Base-by-base conservation (phyloP, 2,329 filamentous ascomycete genomes). In the Helicocarpus griseus region DNA sequence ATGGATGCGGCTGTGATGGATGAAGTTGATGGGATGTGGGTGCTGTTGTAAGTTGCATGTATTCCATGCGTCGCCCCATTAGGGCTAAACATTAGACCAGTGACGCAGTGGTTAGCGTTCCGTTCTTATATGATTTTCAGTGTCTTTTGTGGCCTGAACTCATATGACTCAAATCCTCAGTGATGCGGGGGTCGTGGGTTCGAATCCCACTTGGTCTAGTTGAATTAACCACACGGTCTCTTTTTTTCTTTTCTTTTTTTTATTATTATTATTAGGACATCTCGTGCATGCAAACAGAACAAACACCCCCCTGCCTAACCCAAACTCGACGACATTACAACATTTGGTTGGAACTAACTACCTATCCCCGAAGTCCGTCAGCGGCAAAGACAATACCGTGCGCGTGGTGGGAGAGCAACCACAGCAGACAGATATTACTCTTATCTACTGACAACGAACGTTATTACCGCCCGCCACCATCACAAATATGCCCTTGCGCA, bases 41-140 rank as follows among this genome's bases (percentile, higher is more conserved):
- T n/a, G n/a, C n/a, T n/a, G n/a, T n/a, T n/a, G n/a, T n/a, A n/a
- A 14, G 17, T 2, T 2, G 13, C 19, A 43, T 43, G 28, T 26
- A 43, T 1, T 3, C 22, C 5, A 1, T 17, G 11, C 3, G 21
- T 19, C 2, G 5, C 4, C 1, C 2, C 29, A 19, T 13, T 44
- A 29, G 43, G 43, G 28, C 29, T 28, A 39, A 48, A 36, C 22
- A 41, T 50, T 33, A 50, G 49, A 50, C 49, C 49, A 50, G 49
- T 50, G 49, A 50, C 49, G 49, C 49, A 50, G 49, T 50, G 49
- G 49, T 50, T 50, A 50, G 49, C 49, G 49, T 50, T 44, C 49
- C 49, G 49, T 44, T 50, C 49, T 50, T 50, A 50, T 50, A 50
- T 50, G 49, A 21, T 44, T 50, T 29, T 43, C 48, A 43, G 36